These are phyloP conservation scores for Wilcoxina mikolae DNA, from an alignment of 495 filamentous ascomycete genomes.

Conservation along the genomic window DNA sequence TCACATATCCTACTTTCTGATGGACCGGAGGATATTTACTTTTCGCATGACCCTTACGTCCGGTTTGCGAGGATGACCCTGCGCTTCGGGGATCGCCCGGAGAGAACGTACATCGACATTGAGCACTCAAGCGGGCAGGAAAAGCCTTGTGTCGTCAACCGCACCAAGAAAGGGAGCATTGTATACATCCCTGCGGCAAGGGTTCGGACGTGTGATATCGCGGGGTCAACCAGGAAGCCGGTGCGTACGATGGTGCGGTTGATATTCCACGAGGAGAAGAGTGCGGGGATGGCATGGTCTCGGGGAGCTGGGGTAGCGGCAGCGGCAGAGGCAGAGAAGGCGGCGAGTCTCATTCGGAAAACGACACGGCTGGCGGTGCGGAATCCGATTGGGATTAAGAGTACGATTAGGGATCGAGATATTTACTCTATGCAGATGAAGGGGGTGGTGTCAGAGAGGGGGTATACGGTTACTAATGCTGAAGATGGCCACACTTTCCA, in stretches of 20 bases:
- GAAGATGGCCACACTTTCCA: slow-evolving; percentile 1
- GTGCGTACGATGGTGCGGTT: slow-evolving; percentile 14
- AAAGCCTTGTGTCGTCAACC: slow-evolving; percentile 12
- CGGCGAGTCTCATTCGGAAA: slow-evolving; percentile 14
- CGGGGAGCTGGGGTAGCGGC: slow-evolving; percentile 5
- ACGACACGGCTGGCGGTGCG: slow-evolving; percentile 13
- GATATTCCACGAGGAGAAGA: slow-evolving; percentile 18
- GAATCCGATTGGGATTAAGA: slow-evolving; percentile 15
- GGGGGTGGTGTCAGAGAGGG: slow-evolving; percentile 10
- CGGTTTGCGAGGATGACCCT: slow-evolving; percentile 23
- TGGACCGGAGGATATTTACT: slow-evolving; percentile 17
- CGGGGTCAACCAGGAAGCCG: slow-evolving; percentile 11
- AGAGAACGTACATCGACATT: slow-evolving; percentile 20
- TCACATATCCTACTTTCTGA: slow-evolving; percentile 11
- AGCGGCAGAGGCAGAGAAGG: slow-evolving; percentile 21
- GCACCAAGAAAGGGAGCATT: slow-evolving; percentile 12
- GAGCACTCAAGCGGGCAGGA: slow-evolving; percentile 7
- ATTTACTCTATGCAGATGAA: slow-evolving; percentile 23
- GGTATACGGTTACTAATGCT: slow-evolving; percentile 7
- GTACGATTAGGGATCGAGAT: slow-evolving; percentile 13
- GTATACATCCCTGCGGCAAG: slow-evolving; percentile 15
- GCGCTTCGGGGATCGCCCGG: slow-evolving; percentile 17
- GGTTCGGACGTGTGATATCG: slow-evolving; percentile 21
- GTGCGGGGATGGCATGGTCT: neutral
- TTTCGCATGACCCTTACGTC: slow-evolving; percentile 24